Evolutionary conservation across 805 yeast species (phyloP).

Genomic region (Metschnikowia baotianmanensis): DNA sequence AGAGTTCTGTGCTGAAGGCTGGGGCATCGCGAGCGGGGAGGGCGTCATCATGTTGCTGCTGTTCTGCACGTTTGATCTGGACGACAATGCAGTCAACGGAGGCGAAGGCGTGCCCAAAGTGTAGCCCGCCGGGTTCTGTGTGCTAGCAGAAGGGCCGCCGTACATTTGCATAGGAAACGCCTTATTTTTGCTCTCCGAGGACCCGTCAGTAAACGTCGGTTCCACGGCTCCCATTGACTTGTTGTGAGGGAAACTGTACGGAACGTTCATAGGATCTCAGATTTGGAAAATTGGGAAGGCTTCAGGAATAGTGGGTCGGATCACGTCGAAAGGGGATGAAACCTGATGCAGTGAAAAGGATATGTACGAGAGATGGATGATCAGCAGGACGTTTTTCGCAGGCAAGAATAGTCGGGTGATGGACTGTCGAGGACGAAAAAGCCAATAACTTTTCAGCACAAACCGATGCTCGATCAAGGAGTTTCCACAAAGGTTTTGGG

Average conservation of each 20-base stretch:
- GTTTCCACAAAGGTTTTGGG: background rate
- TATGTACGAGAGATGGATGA: too few species aligned
- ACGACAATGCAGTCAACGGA: slow-evolving; percentile 8
- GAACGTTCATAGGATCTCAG: slow-evolving; percentile 15
- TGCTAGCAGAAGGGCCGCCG: slow-evolving; percentile 4
- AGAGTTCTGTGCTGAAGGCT: slow-evolving; percentile 4
- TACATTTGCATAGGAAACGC: slow-evolving; percentile 13
- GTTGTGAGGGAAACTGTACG: slow-evolving; percentile 4
- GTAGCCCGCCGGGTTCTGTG: slow-evolving; percentile 5
- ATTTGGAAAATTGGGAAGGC: too few species aligned
- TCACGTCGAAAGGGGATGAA: too few species aligned
- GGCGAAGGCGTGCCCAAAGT: slow-evolving; percentile 14
- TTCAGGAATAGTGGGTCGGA: too few species aligned
- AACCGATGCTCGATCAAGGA: too few species aligned
- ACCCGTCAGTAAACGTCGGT: slow-evolving; percentile 2
- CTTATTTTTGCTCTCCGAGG: slow-evolving; percentile 7
- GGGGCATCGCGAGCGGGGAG: slow-evolving; percentile 13
- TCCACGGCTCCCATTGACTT: slow-evolving; percentile 8
- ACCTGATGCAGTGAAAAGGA: too few species aligned
- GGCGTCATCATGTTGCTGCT: slow-evolving; percentile 9
- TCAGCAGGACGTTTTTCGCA: too few species aligned
- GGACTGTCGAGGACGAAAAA: too few species aligned
- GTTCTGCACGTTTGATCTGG: slow-evolving; percentile 10
- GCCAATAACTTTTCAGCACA: too few species aligned
- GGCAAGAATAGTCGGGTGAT: too few species aligned